Base-by-base conservation (phyloP, 768 basidiomycete genomes). In the Psilocybe cyanescens region DNA sequence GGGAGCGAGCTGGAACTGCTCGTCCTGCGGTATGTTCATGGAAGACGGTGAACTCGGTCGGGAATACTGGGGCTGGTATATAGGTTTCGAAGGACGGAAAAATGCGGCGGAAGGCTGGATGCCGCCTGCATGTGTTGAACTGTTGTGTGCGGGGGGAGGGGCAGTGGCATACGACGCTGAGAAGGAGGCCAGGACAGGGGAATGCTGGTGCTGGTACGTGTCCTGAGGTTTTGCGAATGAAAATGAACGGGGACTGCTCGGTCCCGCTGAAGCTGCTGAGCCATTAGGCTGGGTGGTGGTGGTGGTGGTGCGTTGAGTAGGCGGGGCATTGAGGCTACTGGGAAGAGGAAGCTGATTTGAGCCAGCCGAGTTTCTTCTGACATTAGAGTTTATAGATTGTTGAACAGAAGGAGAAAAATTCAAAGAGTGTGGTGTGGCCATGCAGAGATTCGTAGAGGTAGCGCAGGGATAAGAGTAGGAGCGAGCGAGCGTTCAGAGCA, bases 91-190 rank as follows among this genome's bases (percentile, higher is more conserved):
- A 3, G 91, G 90, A 19, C 81, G 85, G 69, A 93, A 93, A 77
- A 94, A 93, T 6, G 89, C 88, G 4, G 90, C 85, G 8, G 91
- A 87, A 14, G 93, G 91, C 58, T 88, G 86, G 17, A 93, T 89
- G 33, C 90, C 91, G 47, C 86, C 84, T 11, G 87, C 87, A 71
- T 92, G 89, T 0, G 89, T 88, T 1, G 83, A 70, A 57, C 76
- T 75, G 50, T 62, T 46, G 51, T 77, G 71, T 8, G 61, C 63
- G 50, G 57, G 56, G 44, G 61, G 59, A 39, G 19, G 54, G 62
- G 57, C 54, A 29, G 61, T 54, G 50, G 66, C 16, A 33, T 46
- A 12, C 19, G 29, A 5, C 7, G 28, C 33, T 24, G 8, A 52
- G n/a, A 48, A 66, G 64, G 60, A 44, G 50, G 64, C 17, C 49